Percentiles rank a stretch among this genome's conserved stretches.
phyloP scores from a whole-genome alignment of 805 yeast species.

The Kazachstania viticola region DNA sequence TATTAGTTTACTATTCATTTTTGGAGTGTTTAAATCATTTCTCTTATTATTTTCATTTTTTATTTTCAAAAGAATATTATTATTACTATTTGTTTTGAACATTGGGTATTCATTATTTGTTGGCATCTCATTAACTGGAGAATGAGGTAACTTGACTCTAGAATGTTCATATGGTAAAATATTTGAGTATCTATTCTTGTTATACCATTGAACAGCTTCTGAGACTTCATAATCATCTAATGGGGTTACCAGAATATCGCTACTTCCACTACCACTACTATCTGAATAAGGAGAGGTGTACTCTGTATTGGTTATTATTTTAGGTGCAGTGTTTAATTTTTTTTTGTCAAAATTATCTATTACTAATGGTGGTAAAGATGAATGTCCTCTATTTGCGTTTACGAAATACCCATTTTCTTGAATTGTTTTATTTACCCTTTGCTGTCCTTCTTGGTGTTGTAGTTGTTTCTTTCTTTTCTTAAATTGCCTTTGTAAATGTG shows the following conservation, averaged over 20 bases:
- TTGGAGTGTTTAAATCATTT: not conserved
- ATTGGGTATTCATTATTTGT: not conserved
- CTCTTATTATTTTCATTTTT: not conserved
- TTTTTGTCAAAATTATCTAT: slow-evolving; percentile 1
- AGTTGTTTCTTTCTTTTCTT: slow-evolving; percentile 6
- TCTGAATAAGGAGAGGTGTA: not conserved
- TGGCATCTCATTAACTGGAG: slow-evolving; percentile 16
- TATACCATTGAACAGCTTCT: slow-evolving; percentile 66
- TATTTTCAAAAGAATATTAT: not conserved
- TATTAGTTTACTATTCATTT: not conserved
- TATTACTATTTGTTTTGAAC: not conserved
- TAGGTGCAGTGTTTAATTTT: slow-evolving; percentile 3
- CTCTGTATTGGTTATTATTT: slow-evolving; percentile 1
- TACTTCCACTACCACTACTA: slow-evolving; percentile 5
- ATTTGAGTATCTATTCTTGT: slow-evolving; percentile 77
- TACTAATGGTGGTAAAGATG: slow-evolving; percentile 3
- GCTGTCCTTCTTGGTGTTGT: too few species aligned
- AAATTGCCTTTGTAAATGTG: slow-evolving; percentile 15
- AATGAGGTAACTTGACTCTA: slow-evolving; percentile 42
- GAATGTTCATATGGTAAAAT: slow-evolving; percentile 79
- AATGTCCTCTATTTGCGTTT: not conserved
- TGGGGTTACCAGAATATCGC: slow-evolving; percentile 18
- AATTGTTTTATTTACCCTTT: not conserved
- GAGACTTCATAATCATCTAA: slow-evolving; percentile 33
- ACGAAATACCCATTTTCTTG: not conserved